Conservation (phyloP, 768 basidiomycete genomes). For the Clavaria fumosa region DNA sequence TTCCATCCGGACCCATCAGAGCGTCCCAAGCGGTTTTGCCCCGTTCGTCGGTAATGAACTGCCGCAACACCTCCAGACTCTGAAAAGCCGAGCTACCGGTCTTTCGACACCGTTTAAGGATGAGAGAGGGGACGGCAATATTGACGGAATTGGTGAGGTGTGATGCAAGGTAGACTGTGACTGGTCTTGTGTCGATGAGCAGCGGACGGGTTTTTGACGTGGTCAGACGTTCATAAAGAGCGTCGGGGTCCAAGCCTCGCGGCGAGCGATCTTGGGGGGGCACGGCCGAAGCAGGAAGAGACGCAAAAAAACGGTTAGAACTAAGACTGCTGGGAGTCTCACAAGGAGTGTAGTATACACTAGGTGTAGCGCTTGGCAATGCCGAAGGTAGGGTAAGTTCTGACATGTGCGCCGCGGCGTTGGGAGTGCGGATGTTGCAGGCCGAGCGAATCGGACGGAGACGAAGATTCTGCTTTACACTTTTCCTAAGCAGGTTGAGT, state of each 20-base stretch:
- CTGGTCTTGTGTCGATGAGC: constrained; percentile 70
- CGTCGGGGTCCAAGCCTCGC: constrained; percentile 30
- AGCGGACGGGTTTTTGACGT: constrained; percentile 38
- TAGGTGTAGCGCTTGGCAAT: constrained; percentile 8
- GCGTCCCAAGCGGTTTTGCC: constrained; percentile 61
- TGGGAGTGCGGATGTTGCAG: neutral
- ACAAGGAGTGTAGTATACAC: neutral
- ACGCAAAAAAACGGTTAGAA: neutral
- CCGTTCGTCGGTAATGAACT: constrained; percentile 69
- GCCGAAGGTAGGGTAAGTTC: constrained; percentile 8
- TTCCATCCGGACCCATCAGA: constrained; percentile 29
- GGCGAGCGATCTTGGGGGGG: constrained; percentile 18
- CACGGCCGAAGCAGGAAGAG: constrained; percentile 9
- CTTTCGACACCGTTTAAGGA: constrained; percentile 72
- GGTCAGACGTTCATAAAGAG: constrained; percentile 33
- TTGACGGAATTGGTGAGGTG: constrained; percentile 64
- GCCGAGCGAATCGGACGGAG: constrained; percentile 58
- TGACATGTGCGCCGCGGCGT: too few species aligned
- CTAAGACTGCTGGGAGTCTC: neutral
- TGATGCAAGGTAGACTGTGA: constrained; percentile 43
- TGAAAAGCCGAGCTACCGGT: constrained; percentile 53
- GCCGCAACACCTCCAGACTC: constrained; percentile 51
- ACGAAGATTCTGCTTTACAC: constrained; percentile 61
- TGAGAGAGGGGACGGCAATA: constrained; percentile 78
- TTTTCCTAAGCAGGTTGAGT: constrained; percentile 54